A percentile compares a stretch with the other conserved stretches of the same genome.
These are phyloP conservation scores for Acacia melanoxylon DNA, from an alignment of 306 rosid species.

Conservation along the genomic window DNA sequence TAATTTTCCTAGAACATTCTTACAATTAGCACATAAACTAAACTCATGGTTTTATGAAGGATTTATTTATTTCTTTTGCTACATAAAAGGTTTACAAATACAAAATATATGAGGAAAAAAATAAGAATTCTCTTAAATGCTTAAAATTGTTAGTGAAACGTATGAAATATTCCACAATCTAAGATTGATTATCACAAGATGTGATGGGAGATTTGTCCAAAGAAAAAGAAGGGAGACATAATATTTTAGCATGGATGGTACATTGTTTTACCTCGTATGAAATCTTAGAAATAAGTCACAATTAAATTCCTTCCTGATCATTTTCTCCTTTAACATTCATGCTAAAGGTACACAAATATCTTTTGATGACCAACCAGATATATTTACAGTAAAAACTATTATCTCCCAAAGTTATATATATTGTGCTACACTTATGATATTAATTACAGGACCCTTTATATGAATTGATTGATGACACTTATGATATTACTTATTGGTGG, in stretches of 20 bases:
- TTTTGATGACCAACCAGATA: neutral
- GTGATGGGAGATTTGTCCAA: no score
- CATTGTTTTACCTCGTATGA: no score
- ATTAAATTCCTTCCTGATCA: neutral
- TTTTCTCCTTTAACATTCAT: neutral
- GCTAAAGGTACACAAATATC: neutral
- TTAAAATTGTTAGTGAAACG: no score
- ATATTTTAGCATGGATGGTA: no score
- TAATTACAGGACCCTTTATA: neutral
- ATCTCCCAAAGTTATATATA: neutral
- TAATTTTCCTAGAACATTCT: neutral
- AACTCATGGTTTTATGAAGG: no score
- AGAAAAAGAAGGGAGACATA: no score
- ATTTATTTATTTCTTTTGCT: no score
- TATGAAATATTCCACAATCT: no score
- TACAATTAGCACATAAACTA: neutral
- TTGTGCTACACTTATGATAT: neutral
- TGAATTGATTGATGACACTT: neutral
- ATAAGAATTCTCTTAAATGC: no score
- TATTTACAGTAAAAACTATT: neutral
- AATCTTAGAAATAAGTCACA: no score
- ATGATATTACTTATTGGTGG: neutral
- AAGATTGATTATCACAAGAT: no score
- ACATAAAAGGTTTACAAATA: slow-evolving; percentile 1
- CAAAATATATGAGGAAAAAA: neutral